These are phyloP conservation scores for Cercospora sp. DNA, from an alignment of 2,329 filamentous ascomycete genomes.

Conservation along the genomic window DNA sequence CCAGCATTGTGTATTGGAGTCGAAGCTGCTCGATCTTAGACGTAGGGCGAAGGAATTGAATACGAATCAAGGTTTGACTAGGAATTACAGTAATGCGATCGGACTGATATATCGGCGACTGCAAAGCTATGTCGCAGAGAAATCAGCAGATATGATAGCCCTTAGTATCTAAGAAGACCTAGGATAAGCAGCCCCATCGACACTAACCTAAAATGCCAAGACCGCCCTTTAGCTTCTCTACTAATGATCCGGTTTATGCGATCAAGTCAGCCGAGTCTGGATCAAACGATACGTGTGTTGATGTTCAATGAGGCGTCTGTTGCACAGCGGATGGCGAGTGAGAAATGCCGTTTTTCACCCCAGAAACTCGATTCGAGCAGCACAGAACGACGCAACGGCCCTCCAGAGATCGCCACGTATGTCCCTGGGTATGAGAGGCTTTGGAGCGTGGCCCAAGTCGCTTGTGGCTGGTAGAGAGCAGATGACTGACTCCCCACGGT, in stretches of 20 bases:
- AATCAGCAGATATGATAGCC: background rate
- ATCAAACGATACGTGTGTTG: too few species aligned
- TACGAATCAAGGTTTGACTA: background rate
- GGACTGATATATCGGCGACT: background rate
- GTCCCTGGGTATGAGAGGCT: too few species aligned
- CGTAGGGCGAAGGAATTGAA: background rate
- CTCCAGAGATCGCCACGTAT: too few species aligned
- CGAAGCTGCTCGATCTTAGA: background rate
- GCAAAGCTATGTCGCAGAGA: background rate
- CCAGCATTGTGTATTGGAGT: background rate
- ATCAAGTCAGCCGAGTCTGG: too few species aligned
- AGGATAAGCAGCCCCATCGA: background rate
- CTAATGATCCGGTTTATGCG: background rate
- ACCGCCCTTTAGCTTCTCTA: background rate
- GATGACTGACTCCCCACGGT: too few species aligned
- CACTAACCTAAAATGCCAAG: background rate
- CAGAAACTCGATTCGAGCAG: too few species aligned
- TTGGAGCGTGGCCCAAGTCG: too few species aligned
- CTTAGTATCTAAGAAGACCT: background rate
- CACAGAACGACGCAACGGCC: too few species aligned
- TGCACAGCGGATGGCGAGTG: too few species aligned
- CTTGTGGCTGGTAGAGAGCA: too few species aligned
- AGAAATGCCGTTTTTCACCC: too few species aligned
- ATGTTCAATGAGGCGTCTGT: too few species aligned
- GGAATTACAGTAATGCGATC: background rate